phyloP scores from a whole-genome alignment of 305 asterid genomes.

The Fraxinus greggii region DNA sequence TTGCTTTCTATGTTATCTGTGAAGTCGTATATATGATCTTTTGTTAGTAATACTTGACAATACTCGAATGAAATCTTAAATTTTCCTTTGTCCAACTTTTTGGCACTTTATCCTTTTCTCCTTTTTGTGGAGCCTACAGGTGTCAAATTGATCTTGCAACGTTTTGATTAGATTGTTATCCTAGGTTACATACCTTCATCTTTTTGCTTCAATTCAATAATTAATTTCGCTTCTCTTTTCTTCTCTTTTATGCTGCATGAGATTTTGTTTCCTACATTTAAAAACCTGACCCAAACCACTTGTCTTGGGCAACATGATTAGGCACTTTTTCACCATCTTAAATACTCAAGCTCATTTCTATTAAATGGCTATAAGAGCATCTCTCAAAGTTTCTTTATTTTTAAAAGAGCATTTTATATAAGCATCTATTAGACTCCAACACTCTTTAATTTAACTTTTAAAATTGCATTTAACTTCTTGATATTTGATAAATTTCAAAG shows the following conservation, averaged over 20 bases:
- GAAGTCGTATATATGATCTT: not conserved
- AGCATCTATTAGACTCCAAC: not conserved
- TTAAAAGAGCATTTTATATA: not conserved
- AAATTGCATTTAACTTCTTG: not conserved
- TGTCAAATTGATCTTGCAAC: not conserved
- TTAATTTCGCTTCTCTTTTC: not conserved
- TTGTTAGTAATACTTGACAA: not conserved
- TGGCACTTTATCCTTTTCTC: not conserved
- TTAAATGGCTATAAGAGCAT: not conserved
- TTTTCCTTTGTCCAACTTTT: not conserved
- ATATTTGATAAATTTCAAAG: not conserved
- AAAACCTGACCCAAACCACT: not conserved
- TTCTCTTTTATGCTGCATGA: not conserved
- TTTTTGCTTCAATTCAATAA: not conserved
- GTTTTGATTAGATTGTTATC: not conserved
- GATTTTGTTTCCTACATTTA: not conserved
- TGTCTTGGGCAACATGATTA: not conserved
- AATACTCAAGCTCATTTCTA: not conserved
- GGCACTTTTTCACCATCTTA: not conserved
- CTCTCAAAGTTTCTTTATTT: not conserved
- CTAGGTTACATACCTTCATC: not conserved
- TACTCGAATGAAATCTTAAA: not conserved
- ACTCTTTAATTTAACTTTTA: not conserved
- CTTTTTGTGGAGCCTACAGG: not conserved
- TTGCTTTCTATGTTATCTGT: conserved; percentile 4